A percentile compares a stretch with the other conserved stretches of the same genome.
These are phyloP conservation scores for Yarrowia sp. DNA, from an alignment of 805 yeast species.

Conservation along the genomic window DNA sequence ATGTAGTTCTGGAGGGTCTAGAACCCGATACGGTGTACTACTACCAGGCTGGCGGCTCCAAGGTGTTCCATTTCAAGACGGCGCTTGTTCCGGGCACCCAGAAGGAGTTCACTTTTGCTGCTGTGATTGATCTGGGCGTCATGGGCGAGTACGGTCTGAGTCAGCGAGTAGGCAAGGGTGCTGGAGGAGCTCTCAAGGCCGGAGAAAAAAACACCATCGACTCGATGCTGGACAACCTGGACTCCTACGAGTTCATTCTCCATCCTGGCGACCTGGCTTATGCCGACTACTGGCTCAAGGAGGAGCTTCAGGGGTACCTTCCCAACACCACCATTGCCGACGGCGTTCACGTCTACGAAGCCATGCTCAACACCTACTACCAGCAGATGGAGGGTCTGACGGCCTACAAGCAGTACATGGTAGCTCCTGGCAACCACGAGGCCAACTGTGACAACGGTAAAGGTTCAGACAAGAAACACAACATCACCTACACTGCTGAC, in stretches of 20 bases:
- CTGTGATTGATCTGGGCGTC: constrained; percentile 30
- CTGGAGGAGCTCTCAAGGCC: constrained; percentile 20
- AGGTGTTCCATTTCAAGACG: constrained; percentile 39
- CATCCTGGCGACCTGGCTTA: constrained; percentile 49
- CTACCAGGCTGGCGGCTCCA: constrained; percentile 44
- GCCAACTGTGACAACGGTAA: constrained; percentile 43
- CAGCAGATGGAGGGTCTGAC: constrained; percentile 43
- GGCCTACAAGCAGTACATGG: constrained; percentile 44
- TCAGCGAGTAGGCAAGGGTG: constrained; percentile 33
- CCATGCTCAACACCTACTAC: constrained; percentile 44
- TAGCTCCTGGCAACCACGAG: constrained; percentile 47
- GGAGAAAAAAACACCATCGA: constrained; percentile 42
- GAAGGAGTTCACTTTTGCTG: constrained; percentile 36
- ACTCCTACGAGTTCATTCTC: constrained; percentile 45
- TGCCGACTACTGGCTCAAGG: constrained; percentile 48
- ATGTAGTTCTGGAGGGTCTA: constrained; percentile 45
- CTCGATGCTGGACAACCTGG: constrained; percentile 41
- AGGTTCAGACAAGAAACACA: constrained; percentile 39
- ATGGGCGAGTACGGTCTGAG: constrained; percentile 39
- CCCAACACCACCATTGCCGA: constrained; percentile 36
- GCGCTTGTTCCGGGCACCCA: constrained; percentile 41
- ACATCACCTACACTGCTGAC: constrained; percentile 39
- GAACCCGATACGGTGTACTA: constrained; percentile 47
- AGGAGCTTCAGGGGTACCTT: constrained; percentile 41
- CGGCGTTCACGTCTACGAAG: constrained; percentile 42